A percentile compares a stretch with the other conserved stretches of the same genome.
These are phyloP conservation scores for Priceomyces melissophilus DNA, from an alignment of 805 yeast genomes.

Conservation along the genomic window DNA sequence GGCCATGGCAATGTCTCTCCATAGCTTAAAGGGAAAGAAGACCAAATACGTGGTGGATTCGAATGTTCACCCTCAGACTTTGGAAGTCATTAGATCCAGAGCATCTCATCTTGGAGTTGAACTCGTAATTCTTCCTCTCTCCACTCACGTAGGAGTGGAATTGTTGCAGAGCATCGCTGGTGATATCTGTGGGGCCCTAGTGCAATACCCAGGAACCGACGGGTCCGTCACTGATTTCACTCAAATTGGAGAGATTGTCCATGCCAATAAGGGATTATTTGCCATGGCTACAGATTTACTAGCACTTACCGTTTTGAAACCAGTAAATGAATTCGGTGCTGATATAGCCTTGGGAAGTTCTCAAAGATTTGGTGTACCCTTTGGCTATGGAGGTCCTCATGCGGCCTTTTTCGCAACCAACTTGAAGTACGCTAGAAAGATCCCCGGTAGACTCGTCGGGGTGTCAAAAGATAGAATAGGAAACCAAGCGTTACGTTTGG, in stretches of 20 bases:
- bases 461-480: conserved; percentile 89
- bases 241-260: conserved; percentile 61
- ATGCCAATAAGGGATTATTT: conserved; percentile 67
- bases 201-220: conserved; percentile 88
- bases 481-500: conserved; percentile 82
- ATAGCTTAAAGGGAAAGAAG: conserved; percentile 64
- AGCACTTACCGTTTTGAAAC: conserved; percentile 79
- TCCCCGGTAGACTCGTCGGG: conserved; percentile 96
- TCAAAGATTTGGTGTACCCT: conserved; percentile 96
- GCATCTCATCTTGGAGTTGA: conserved; percentile 72
- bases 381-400: conserved; percentile 98
- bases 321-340: conserved; percentile 85
- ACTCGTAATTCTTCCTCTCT: conserved; percentile 54
- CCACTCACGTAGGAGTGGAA: conserved; percentile 33
- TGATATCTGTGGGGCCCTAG: conserved; percentile 72
- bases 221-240: conserved; percentile 59
- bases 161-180: conserved; percentile 22
- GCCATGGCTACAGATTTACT: conserved; percentile 89
- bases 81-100: conserved; percentile 73
- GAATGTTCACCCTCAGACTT: conserved; percentile 80
- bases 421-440: conserved; percentile 78
- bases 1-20: conserved; percentile 84
- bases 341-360: conserved; percentile 91
- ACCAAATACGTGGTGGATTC: conserved; percentile 66
- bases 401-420: conserved; percentile 94